Evolutionary conservation across 345 rosid genomes (phyloP), one percentile per base, ranked within the genome.

Genomic region (Jatropha curcas): DNA sequence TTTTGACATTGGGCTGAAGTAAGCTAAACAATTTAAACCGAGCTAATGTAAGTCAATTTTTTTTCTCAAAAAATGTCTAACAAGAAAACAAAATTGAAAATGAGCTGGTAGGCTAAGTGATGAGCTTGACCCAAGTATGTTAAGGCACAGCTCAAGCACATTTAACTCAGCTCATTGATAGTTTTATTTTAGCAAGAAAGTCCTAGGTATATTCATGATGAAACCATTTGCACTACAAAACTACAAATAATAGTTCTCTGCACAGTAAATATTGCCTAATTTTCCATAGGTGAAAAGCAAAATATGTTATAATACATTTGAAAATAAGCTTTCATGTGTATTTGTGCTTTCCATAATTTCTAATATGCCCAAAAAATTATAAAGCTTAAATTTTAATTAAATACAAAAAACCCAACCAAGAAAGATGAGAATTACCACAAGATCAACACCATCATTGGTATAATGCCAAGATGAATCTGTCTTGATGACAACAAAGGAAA

Each of bases 401-500:
- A 37, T 6, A 48, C 28, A 9, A 22, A 28, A n/a, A 48, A 60
- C 28, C 17, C 0, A 1, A 43, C 17, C 22, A 57, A 52, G 3
- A 71, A 43, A 55, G 11, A 57, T 27, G 48, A 52, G 71, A 72
- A 82, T 79, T 80, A 89, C 94, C 88, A 89, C 86, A 70, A 89
- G 87, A 80, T 87, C 88, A 68, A 87, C 85, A 10, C 90, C 90
- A 35, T 87, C 87, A 11, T 82, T 73, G 71, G 69, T 79, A 67
- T 76, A 72, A 75, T 83, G 88, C 94, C 94, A 89, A 35, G 88
- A 70, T 0, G 86, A 75, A 28, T 89, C 88, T 5, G 73, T 78
- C 85, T 84, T 83, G 52, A 89, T 77, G 67, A 89, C 88, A 3
- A 89, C 94, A 73, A 89, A 89, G 0, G 94, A 89, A 37, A 63